Percentiles rank a stretch among this genome's conserved stretches.
Evolutionary conservation across 2,329 filamentous ascomycete species (phyloP).

Genomic region (Botrytis elliptica): DNA sequence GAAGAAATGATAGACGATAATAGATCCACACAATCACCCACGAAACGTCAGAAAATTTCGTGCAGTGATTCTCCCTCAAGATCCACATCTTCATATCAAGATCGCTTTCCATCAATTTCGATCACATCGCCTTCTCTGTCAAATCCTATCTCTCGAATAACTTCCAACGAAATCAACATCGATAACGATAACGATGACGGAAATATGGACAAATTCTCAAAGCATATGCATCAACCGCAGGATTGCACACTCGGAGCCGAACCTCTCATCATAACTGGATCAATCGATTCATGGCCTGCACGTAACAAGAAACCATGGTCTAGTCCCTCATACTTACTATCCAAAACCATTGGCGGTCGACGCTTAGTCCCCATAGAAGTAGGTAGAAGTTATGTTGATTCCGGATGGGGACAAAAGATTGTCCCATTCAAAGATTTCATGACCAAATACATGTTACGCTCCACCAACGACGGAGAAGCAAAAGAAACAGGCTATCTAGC

Average conservation of each 20-base stretch:
- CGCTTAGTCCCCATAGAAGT: slow-evolving; percentile 84
- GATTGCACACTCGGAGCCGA: slow-evolving; percentile 44
- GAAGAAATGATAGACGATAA: neutral
- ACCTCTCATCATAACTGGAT: slow-evolving; percentile 69
- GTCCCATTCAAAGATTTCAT: slow-evolving; percentile 74
- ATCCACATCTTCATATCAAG: neutral
- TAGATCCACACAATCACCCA: neutral
- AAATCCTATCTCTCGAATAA: slow-evolving; percentile 43
- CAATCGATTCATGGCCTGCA: slow-evolving; percentile 75
- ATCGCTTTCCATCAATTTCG: slow-evolving; percentile 28
- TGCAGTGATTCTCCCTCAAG: neutral
- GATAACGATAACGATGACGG: slow-evolving; percentile 44
- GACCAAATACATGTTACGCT: slow-evolving; percentile 35
- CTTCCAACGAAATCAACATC: neutral
- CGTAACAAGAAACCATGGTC: slow-evolving; percentile 67
- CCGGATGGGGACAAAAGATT: slow-evolving; percentile 79
- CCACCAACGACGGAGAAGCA: neutral
- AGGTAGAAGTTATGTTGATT: slow-evolving; percentile 83
- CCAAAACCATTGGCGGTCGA: slow-evolving; percentile 70
- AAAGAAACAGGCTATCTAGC: slow-evolving; percentile 74
- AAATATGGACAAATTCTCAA: slow-evolving; percentile 60
- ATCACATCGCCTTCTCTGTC: slow-evolving; percentile 46
- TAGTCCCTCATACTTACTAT: slow-evolving; percentile 69
- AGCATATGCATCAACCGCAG: slow-evolving; percentile 51
- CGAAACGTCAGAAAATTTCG: slow-evolving; percentile 31